These are phyloP conservation scores for Guadua angustifolia DNA, from an alignment of 176 grass and related monocot genomes.

Conservation along the genomic window DNA sequence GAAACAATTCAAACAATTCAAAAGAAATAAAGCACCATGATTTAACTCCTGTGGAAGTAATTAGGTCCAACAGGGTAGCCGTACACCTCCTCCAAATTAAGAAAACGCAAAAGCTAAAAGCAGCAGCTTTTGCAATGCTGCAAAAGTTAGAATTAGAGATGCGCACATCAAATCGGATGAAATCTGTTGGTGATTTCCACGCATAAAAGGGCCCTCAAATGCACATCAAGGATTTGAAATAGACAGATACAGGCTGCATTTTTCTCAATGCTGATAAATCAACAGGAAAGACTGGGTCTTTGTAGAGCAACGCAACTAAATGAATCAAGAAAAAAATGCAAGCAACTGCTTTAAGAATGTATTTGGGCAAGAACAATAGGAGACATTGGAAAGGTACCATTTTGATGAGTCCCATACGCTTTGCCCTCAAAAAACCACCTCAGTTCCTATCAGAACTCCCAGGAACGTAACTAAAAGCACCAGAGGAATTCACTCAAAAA, in stretches of 20 bases:
- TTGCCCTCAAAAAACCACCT: neutral
- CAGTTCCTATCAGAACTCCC: neutral
- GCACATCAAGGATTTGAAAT: neutral
- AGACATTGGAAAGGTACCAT: neutral
- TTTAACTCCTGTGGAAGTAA: constrained; percentile 33
- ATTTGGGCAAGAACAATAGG: neutral
- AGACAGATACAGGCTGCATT: neutral
- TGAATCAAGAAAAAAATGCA: neutral
- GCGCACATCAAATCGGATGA: constrained; percentile 43
- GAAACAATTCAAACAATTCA: constrained; percentile 40
- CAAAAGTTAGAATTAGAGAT: constrained; percentile 31
- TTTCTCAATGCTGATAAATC: neutral
- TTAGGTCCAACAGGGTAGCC: constrained; percentile 31
- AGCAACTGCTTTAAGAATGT: neutral
- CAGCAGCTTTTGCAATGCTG: constrained; percentile 53
- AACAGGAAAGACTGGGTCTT: neutral
- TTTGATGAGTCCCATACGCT: neutral
- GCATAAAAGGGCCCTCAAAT: neutral
- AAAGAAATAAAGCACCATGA: neutral
- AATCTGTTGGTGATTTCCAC: constrained; percentile 28
- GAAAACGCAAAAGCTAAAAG: constrained; percentile 45
- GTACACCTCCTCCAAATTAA: constrained; percentile 52
- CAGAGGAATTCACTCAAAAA: too few species aligned
- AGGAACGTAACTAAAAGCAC: neutral
- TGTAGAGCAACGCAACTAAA: neutral